Evolutionary conservation across 768 basidiomycete species (phyloP).

Genomic region (Candolleomyces efflorescens): DNA sequence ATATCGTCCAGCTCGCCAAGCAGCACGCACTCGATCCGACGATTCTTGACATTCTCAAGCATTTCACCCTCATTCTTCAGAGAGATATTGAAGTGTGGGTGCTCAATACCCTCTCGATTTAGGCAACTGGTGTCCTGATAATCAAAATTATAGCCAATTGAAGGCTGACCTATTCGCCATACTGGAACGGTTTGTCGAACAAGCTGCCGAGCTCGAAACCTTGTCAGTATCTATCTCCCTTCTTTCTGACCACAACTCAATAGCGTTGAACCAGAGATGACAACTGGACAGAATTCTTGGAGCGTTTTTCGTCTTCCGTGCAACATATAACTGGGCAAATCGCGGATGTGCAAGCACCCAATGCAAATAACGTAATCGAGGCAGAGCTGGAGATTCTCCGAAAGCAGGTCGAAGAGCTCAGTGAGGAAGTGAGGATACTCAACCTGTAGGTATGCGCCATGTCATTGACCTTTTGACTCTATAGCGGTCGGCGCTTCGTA

Average conservation of each 20-base stretch:
- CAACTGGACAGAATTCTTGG: conserved; percentile 60
- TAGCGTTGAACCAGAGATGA: conserved; percentile 46
- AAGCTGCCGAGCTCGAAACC: conserved; percentile 52
- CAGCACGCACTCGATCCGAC: conserved; percentile 60
- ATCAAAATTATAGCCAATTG: conserved; percentile 42
- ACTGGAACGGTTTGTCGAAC: conserved; percentile 62
- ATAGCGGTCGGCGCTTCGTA: conserved; percentile 48
- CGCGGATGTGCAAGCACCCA: conserved; percentile 46
- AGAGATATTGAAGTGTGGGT: conserved; percentile 59
- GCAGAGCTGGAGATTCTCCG: conserved; percentile 61
- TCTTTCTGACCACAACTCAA: conserved; percentile 7
- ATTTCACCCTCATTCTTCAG: conserved; percentile 53
- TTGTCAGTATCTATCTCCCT: conserved; percentile 42
- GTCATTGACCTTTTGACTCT: not conserved
- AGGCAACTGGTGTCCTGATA: not conserved
- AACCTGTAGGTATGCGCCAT: not conserved
- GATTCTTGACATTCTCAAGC: conserved; percentile 57
- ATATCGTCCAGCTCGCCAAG: conserved; percentile 56
- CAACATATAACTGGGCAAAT: conserved; percentile 64
- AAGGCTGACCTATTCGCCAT: conserved; percentile 57
- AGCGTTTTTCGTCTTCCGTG: conserved; percentile 55
- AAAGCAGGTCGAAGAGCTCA: conserved; percentile 56
- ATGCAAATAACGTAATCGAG: conserved; percentile 39
- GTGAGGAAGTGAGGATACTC: conserved; percentile 48
- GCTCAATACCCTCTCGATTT: not conserved